Evolutionary conservation across 352 stramenopile genomes (phyloP).

Genomic region (Phytophthora macrochlamydospora): DNA sequence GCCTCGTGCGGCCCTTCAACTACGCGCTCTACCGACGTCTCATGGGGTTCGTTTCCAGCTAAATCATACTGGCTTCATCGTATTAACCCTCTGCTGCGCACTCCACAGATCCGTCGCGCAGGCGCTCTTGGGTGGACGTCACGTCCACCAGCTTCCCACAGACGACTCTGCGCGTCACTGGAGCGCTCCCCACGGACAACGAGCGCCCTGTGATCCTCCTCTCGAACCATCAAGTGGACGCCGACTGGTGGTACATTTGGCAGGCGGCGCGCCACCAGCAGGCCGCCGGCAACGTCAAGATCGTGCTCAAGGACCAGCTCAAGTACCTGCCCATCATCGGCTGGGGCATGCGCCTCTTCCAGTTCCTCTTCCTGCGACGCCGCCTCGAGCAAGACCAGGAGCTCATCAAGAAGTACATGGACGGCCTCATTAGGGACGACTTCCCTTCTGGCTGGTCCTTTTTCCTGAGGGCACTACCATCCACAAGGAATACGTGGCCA

Average conservation of each 20-base stretch:
- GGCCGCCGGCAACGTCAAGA: constrained; percentile 88
- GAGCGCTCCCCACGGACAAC: constrained; percentile 76
- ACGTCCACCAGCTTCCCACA: constrained; percentile 85
- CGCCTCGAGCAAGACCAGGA: constrained; percentile 77
- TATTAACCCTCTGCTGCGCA: constrained; percentile 3
- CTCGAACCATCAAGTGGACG: constrained; percentile 92
- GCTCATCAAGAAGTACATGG: constrained; percentile 84
- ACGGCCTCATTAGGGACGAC: constrained; percentile 75
- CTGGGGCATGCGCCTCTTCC: constrained; percentile 90
- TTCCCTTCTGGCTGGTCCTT: constrained; percentile 90
- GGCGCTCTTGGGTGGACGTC: constrained; percentile 90
- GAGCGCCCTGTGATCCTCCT: constrained; percentile 88
- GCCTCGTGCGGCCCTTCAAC: constrained; percentile 87
- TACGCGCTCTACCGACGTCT: constrained; percentile 74
- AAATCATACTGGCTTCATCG: constrained; percentile 3
- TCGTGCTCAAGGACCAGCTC: constrained; percentile 92
- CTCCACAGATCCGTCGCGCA: constrained; percentile 54
- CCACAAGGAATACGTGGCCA: constrained; percentile 85
- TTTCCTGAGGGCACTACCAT: constrained; percentile 94
- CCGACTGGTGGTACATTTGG: constrained; percentile 95
- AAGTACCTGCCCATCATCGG: constrained; percentile 89
- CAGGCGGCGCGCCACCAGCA: constrained; percentile 67
- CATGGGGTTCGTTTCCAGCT: constrained; percentile 52
- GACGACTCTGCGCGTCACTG: constrained; percentile 82
- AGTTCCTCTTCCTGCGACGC: constrained; percentile 90